These are phyloP conservation scores for Russula sp. DNA, from an alignment of 768 basidiomycete species.

Conservation along the genomic window DNA sequence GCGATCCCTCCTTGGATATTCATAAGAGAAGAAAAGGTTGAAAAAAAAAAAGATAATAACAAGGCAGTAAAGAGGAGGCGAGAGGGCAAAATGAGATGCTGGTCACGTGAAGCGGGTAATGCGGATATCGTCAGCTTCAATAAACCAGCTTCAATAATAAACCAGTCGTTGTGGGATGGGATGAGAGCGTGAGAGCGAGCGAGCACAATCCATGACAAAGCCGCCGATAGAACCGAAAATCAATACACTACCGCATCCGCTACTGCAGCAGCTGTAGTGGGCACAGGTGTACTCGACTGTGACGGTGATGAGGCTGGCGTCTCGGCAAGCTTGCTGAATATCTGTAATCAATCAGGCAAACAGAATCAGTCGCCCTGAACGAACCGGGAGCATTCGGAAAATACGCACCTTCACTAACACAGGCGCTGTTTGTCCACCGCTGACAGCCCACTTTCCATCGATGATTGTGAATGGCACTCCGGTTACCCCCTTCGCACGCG, in stretches of 20 bases:
- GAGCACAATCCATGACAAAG: not conserved
- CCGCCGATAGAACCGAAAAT: too few species aligned
- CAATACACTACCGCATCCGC: not conserved
- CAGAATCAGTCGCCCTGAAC: not conserved
- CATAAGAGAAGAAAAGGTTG: not conserved
- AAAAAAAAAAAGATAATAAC: not conserved
- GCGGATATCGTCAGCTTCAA: conserved; percentile 17
- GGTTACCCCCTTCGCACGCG: conserved; percentile 58
- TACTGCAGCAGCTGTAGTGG: conserved; percentile 13
- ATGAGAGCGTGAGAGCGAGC: not conserved
- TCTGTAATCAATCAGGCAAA: not conserved
- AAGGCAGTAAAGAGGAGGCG: not conserved
- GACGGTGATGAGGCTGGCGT: conserved; percentile 8
- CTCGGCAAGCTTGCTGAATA: conserved; percentile 20
- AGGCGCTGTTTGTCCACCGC: conserved; percentile 65
- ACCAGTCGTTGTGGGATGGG: not conserved
- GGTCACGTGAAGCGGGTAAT: not conserved
- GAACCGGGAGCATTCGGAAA: not conserved
- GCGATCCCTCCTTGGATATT: not conserved
- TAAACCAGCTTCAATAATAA: conserved; percentile 1
- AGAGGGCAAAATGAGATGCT: not conserved
- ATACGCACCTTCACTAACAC: conserved; percentile 56
- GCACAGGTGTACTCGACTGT: conserved; percentile 7
- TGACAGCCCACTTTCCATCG: conserved; percentile 70
- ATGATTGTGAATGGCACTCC: conserved; percentile 79